Conservation (phyloP, 257 asterid genomes). For the Craterostigma plantagineum region DNA sequence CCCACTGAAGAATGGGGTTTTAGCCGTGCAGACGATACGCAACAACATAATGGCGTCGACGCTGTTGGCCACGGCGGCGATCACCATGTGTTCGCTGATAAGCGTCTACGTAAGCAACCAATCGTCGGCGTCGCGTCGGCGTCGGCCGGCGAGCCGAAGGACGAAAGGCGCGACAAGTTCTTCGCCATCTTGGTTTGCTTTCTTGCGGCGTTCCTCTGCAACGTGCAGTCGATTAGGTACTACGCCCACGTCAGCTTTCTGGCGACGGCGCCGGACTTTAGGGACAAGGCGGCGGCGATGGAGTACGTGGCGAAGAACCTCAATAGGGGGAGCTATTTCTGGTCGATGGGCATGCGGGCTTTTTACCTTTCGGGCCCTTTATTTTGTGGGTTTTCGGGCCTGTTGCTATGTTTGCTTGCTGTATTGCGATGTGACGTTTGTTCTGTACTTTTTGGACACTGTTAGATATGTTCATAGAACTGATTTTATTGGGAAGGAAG, state of each 20-base stretch:
- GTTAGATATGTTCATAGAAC: conserved; percentile 31
- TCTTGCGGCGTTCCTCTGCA: conserved; percentile 62
- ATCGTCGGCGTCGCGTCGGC: too few species aligned
- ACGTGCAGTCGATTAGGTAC: conserved; percentile 61
- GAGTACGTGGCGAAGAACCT: conserved; percentile 49
- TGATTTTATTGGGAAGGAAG: conserved; percentile 15
- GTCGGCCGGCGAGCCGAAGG: conserved; percentile 19
- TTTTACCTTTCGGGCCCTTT: conserved; percentile 74
- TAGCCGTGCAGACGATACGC: conserved; percentile 74
- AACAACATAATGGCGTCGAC: conserved; percentile 96
- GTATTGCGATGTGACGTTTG: conserved; percentile 27
- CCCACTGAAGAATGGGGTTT: conserved; percentile 64
- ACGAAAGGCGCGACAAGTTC: conserved; percentile 29
- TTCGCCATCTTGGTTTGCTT: conserved; percentile 58
- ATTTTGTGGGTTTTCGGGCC: conserved; percentile 70
- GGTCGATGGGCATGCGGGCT: conserved; percentile 70
- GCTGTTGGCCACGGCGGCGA: conserved; percentile 66
- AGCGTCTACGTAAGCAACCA: conserved; percentile 65
- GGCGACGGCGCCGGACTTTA: conserved; percentile 35
- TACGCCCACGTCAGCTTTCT: conserved; percentile 74
- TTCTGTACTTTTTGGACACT: conserved; percentile 65
- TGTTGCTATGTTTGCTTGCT: conserved; percentile 55
- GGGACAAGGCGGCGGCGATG: conserved; percentile 28
- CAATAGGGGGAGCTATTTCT: conserved; percentile 56
- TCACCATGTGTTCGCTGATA: conserved; percentile 67